Evolutionary conservation across 2,329 filamentous ascomycete genomes (phyloP), one percentile per base, ranked within the genome.

Genomic region (Pyricularia sp.): DNA sequence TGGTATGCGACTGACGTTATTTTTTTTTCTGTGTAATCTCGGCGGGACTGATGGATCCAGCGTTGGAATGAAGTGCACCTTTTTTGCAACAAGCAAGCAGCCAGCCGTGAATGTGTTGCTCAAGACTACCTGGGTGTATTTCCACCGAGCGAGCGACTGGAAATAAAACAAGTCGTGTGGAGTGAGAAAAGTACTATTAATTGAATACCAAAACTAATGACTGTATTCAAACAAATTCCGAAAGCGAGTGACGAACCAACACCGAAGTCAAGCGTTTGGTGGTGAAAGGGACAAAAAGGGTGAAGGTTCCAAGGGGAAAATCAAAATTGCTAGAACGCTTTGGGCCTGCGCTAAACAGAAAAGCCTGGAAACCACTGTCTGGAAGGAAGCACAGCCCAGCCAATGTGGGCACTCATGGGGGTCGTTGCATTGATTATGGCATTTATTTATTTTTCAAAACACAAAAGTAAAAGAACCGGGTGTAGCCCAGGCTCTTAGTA

Each of bases 191-290:
- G 8, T n/a, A 26, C 19, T n/a, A 49, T 28, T 30, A 12, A 9
- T 12, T 28, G 24, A 53, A 62, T 53, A 62, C 24, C 2, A 40
- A 62, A 62, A 62, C 61, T 35, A 62, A 62, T 53, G 61, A 62
- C 55, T 62, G 61, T 40, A 44, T 40, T 24, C 33, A 49, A 62
- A 62, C 61, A 28, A 44, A 62, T 26, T 16, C 61, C n/a, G 40
- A 62, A 24, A 28, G 61, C 40, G 61, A 49, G 22, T n/a, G 61
- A 62, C 61, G n/a, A 40, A 26, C 24, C 55, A 59, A 26, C 22
- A 59, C 53, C 22, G 30, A 59, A 30, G 55, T 59, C 55, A 35
- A 35, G 12, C 33, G 55, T 59, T 22, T 31, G 60, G 30, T 60
- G 13, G 57, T 60, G 60, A 62, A 24, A 44, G 31, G 33, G 28